Evolutionary conservation across 805 yeast genomes (phyloP), one percentile per base, ranked within the genome.

Genomic region (Hagleromyces aurorensis): DNA sequence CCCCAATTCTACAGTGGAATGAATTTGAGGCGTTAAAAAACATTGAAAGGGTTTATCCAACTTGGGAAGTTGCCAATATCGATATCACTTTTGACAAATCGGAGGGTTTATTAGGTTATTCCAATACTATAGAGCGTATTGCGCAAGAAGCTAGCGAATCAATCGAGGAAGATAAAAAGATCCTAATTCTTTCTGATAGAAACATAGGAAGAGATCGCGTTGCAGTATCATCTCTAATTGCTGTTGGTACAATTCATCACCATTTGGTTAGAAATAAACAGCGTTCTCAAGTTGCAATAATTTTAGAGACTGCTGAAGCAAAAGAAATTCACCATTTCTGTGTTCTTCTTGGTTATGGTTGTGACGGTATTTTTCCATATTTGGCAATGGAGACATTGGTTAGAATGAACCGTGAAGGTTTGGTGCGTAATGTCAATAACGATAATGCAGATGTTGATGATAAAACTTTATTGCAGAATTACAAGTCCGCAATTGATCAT

Each of bases 171-270:
- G 71, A 78, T 45, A 70, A 74, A 52, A 82, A 84, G 60, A 67
- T 91, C 32, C 67, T 89, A 42, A 67, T 86, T 26, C 67, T 89
- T 37, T 69, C 86, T 34, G 98, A 89, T 61, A 70, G 76, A 43
- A 63, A 62, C 14, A 64, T 82, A 28, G 57, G 70, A 30, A 64
- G 70, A 11, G 66, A 70, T 17, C 72, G 86, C 39, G 74, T 91
- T 19, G 74, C 97, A 16, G 73, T 91, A 27, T 78, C 94, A 25
- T 82, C 95, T 6, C 64, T 91, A 50, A 71, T 87, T 45, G 97
- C 98, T n/a, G 68, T 81, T 29, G 96, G 96, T 62, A 91, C 97
- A 15, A 93, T 91, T 34, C 98, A 89, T 60, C 97, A 89, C 59
- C 94, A 86, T 59, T 70, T 91, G 57, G 95, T 89, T 38, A 75